Conservation (phyloP, 169 alveolate species). For the Besnoitia besnoiti region DNA sequence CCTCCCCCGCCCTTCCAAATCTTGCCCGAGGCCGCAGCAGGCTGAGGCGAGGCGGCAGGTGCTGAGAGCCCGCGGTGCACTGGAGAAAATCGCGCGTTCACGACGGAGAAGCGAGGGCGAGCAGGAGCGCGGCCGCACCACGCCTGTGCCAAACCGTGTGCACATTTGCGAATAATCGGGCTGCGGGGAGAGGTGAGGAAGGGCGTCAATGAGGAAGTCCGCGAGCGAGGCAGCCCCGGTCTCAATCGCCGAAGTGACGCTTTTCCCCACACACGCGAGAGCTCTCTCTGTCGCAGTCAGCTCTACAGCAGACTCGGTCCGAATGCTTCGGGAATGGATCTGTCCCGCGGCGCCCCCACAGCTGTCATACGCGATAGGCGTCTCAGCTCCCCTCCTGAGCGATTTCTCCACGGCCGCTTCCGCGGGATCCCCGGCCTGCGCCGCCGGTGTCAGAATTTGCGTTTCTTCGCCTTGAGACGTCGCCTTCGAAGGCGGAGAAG, state of each 20-base stretch:
- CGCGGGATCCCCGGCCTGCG: neutral
- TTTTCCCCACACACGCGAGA: neutral
- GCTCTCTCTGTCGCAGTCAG: neutral
- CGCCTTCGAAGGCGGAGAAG: neutral
- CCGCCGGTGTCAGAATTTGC: too few species aligned
- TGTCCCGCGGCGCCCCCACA: too few species aligned
- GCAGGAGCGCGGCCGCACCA: neutral
- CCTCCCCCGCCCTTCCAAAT: too few species aligned
- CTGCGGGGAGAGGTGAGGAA: neutral
- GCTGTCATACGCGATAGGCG: too few species aligned
- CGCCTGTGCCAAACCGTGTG: neutral
- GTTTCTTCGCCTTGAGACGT: neutral
- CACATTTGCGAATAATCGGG: neutral
- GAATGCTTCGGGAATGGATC: too few species aligned
- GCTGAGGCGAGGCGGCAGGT: neutral
- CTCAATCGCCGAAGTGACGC: slow-evolving; percentile 19
- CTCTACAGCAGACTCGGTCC: neutral
- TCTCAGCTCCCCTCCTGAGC: too few species aligned
- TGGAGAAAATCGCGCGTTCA: neutral
- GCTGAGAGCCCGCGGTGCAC: neutral
- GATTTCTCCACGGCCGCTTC: too few species aligned
- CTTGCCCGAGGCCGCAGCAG: neutral
- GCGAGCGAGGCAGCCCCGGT: slow-evolving; percentile 1
- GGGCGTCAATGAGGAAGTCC: neutral
- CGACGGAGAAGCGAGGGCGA: neutral